Conservation (phyloP, 1,139 yeast genomes). For the Pichia sp. region DNA sequence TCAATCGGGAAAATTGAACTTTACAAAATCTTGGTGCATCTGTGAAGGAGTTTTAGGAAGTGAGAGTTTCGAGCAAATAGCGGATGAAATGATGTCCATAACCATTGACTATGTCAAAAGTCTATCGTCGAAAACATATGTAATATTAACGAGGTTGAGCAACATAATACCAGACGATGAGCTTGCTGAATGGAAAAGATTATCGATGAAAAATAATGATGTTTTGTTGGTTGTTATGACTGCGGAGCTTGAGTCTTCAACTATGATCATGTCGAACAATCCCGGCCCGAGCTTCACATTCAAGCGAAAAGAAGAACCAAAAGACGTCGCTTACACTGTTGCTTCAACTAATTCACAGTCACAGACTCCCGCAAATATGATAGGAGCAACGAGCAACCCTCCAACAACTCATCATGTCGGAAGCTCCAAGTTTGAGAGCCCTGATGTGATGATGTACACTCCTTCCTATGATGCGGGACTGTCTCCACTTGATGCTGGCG, state of each 20-base stretch:
- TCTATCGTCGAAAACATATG: constrained; percentile 46
- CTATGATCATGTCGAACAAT: constrained; percentile 37
- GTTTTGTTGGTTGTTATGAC: constrained; percentile 68
- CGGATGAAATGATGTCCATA: constrained; percentile 51
- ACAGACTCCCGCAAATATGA: constrained; percentile 17
- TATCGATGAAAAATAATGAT: constrained; percentile 54
- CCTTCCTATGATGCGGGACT: constrained; percentile 24
- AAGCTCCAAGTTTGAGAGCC: constrained; percentile 15
- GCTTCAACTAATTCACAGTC: constrained; percentile 23
- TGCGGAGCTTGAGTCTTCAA: constrained; percentile 61
- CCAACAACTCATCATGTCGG: constrained; percentile 6
- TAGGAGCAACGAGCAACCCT: constrained; percentile 5
- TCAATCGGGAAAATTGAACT: constrained; percentile 61
- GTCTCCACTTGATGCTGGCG: constrained; percentile 26
- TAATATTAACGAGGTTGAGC: constrained; percentile 61
- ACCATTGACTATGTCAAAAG: constrained; percentile 35
- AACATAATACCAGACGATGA: constrained; percentile 77
- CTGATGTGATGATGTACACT: constrained; percentile 17
- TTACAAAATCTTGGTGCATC: constrained; percentile 62
- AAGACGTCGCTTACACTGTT: constrained; percentile 20
- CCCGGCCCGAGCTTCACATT: constrained; percentile 11
- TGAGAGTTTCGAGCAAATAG: constrained; percentile 40
- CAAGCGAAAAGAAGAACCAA: constrained; percentile 13
- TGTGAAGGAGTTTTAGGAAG: constrained; percentile 23
- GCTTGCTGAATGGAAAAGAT: constrained; percentile 66